These are phyloP conservation scores for Didymellaceae sp. DNA, from an alignment of 2,329 filamentous ascomycete genomes.

Conservation along the genomic window DNA sequence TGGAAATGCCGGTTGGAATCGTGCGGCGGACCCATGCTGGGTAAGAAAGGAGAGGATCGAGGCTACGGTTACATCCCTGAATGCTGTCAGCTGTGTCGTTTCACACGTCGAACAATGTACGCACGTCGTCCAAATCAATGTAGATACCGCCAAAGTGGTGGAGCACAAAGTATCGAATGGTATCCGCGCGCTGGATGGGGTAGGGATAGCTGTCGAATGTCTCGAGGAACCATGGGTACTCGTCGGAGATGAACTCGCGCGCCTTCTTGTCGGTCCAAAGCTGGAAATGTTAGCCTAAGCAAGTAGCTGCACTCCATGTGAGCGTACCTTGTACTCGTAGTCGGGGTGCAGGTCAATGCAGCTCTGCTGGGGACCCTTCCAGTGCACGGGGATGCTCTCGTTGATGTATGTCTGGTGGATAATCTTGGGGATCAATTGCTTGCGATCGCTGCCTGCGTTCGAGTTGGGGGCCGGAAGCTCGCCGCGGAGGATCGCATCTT, in stretches of 20 bases:
- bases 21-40: slow-evolving; percentile 75
- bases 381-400: slow-evolving; percentile 70
- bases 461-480: slow-evolving; percentile 72
- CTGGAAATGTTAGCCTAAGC: slow-evolving; percentile 49
- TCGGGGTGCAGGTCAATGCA: slow-evolving; percentile 72
- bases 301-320: neutral
- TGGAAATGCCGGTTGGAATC: slow-evolving; percentile 77
- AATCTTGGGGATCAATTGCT: slow-evolving; percentile 74
- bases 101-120: slow-evolving; percentile 27
- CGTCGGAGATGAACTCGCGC: slow-evolving; percentile 71
- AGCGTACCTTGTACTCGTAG: slow-evolving; percentile 72
- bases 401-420: slow-evolving; percentile 81
- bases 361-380: slow-evolving; percentile 69
- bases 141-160: slow-evolving; percentile 81
- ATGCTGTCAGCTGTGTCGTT: slow-evolving; percentile 9
- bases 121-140: slow-evolving; percentile 76
- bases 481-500: slow-evolving; percentile 69
- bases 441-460: slow-evolving; percentile 61
- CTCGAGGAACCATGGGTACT: slow-evolving; percentile 77
- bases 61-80: slow-evolving; percentile 70
- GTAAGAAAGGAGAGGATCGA: slow-evolving; percentile 72
- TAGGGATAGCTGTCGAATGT: slow-evolving; percentile 77
- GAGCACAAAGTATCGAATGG: slow-evolving; percentile 80
- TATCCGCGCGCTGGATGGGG: slow-evolving; percentile 78
- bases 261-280: slow-evolving; percentile 78